Conservation (phyloP, 306 rosid species). For the Pachyrhizus erosus region DNA sequence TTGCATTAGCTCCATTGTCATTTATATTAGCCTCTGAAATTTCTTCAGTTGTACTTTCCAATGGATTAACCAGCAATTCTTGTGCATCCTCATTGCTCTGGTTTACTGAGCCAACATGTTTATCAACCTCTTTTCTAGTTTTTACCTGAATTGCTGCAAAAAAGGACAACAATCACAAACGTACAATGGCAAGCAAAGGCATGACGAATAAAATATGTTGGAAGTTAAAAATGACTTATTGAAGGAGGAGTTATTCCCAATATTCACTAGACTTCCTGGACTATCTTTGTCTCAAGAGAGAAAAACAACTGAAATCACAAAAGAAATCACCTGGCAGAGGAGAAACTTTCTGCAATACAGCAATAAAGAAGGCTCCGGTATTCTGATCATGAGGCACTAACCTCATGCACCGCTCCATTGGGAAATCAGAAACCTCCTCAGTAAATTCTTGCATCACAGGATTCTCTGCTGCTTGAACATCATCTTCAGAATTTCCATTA, state of each 20-base stretch:
- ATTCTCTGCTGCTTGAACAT: constrained; percentile 43
- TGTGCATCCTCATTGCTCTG: constrained; percentile 52
- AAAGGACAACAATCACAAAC: constrained; percentile 29
- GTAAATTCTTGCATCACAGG: constrained; percentile 44
- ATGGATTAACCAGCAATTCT: constrained; percentile 46
- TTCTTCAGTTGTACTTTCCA: constrained; percentile 51
- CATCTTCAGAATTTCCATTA: constrained; percentile 51
- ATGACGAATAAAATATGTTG: not conserved
- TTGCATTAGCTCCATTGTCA: constrained; percentile 51
- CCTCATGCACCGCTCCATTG: constrained; percentile 86
- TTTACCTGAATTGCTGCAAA: constrained; percentile 62
- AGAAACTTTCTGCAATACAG: constrained; percentile 76
- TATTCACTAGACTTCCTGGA: constrained; percentile 18
- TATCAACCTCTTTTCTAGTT: constrained; percentile 44
- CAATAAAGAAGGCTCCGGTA: constrained; percentile 92
- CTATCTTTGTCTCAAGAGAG: constrained; percentile 22
- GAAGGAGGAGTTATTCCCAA: constrained; percentile 22
- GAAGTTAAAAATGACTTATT: not conserved
- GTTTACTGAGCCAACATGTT: constrained; percentile 41
- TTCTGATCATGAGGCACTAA: constrained; percentile 95
- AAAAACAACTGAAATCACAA: constrained; percentile 20
- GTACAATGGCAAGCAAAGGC: not conserved
- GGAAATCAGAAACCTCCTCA: constrained; percentile 76
- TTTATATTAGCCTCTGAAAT: constrained; percentile 50
- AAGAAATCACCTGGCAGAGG: constrained; percentile 73